A percentile compares a stretch with the other conserved stretches of the same genome.
These are phyloP conservation scores for Pseudognaphalium luteoalbum DNA, from an alignment of 129 eudicot genomes.

Conservation along the genomic window DNA sequence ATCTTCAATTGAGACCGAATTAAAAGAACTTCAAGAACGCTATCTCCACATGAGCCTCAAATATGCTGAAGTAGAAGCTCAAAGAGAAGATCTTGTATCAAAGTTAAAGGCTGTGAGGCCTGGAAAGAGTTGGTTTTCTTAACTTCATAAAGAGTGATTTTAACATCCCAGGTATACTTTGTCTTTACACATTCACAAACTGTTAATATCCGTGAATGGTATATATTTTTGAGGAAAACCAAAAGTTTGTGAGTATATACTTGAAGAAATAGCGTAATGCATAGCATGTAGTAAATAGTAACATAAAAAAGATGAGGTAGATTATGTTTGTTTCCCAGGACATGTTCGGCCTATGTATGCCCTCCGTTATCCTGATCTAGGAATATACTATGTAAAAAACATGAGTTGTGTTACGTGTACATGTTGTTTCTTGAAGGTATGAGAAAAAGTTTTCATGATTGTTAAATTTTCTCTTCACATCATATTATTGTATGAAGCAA, in stretches of 20 bases:
- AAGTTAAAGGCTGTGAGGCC: conserved; percentile 55
- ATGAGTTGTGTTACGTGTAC: conserved; percentile 24
- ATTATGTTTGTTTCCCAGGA: conserved; percentile 17
- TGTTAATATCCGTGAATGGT: conserved; percentile 23
- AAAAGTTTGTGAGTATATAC: conserved; percentile 4
- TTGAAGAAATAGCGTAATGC: conserved; percentile 6
- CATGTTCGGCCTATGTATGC: conserved; percentile 22
- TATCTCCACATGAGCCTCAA: conserved; percentile 73
- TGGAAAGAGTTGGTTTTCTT: conserved; percentile 62
- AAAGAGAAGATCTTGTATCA: conserved; percentile 65
- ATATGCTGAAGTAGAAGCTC: conserved; percentile 74
- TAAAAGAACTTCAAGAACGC: conserved; percentile 61
- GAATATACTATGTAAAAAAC: conserved; percentile 17
- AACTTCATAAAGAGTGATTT: background rate
- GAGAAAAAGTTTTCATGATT: background rate
- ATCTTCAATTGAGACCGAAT: conserved; percentile 46
- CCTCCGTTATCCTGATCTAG: conserved; percentile 30
- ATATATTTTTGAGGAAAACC: conserved; percentile 18
- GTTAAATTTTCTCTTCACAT: background rate
- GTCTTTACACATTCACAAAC: background rate
- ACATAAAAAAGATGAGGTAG: conserved; percentile 6
- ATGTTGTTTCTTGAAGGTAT: conserved; percentile 19
- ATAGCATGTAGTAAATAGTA: conserved; percentile 23
- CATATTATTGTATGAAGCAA: too few relatives aligned
- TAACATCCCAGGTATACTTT: conserved; percentile 24